These are phyloP conservation scores for Fusarium fracticaudum DNA, from an alignment of 2,329 filamentous ascomycete genomes.

Conservation along the genomic window DNA sequence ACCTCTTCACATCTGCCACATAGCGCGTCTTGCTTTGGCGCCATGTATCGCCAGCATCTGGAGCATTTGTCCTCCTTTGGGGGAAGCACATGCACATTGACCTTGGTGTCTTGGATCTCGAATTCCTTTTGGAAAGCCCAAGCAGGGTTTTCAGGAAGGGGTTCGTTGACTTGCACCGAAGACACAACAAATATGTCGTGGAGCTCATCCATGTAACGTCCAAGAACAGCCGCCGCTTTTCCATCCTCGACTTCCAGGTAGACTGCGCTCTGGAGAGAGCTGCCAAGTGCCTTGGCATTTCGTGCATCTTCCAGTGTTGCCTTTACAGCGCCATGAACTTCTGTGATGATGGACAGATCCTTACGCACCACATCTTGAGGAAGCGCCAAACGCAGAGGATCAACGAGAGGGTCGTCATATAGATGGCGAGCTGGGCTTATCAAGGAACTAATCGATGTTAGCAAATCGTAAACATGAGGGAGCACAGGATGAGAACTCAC, in stretches of 20 bases:
- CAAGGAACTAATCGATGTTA: conserved; percentile 41
- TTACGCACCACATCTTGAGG: conserved; percentile 53
- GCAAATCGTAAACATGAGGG: not conserved
- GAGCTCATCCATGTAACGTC: conserved; percentile 61
- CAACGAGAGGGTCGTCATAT: conserved; percentile 56
- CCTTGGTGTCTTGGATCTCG: conserved; percentile 50
- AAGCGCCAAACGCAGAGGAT: conserved; percentile 50
- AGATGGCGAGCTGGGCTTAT: conserved; percentile 58
- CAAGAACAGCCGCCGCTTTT: conserved; percentile 47
- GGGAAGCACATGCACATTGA: conserved; percentile 57
- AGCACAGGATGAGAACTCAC: conserved; percentile 46
- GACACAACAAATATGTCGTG: conserved; percentile 76
- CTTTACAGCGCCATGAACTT: conserved; percentile 75
- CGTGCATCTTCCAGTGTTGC: conserved; percentile 78
- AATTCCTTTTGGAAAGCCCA: conserved; percentile 58
- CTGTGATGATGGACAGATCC: conserved; percentile 60
- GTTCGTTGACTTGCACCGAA: conserved; percentile 61
- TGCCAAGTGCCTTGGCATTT: conserved; percentile 76
- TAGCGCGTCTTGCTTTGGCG: conserved; percentile 70
- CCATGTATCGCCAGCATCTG: conserved; percentile 88
- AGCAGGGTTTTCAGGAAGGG: conserved; percentile 40
- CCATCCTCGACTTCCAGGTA: conserved; percentile 59
- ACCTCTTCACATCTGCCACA: conserved; percentile 79
- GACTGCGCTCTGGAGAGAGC: conserved; percentile 82
- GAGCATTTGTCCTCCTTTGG: conserved; percentile 75